Base-by-base conservation (phyloP, 2,329 filamentous ascomycete species). In the Microcera coccophila region DNA sequence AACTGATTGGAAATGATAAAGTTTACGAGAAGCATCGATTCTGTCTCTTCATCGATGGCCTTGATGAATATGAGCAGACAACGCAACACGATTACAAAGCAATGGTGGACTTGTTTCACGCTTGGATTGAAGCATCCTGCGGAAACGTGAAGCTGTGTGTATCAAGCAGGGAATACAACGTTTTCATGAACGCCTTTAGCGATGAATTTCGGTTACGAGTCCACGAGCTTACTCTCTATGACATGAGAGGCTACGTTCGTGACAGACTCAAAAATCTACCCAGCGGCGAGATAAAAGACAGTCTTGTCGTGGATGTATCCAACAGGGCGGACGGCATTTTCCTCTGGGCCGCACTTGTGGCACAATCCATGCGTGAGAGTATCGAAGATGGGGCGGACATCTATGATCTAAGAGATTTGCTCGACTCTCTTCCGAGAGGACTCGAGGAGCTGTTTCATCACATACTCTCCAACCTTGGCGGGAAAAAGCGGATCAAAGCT, bases 81-180 rank as follows among this genome's bases (percentile, higher is more conserved):
- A 17, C 38, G 1, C 18, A 42, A 2, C 38, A 50, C 5, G 22
- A 54, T 4, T 41, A 44, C 7, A 19, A 29, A 3, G 28, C 36
- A 28, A 28, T 2, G 33, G 14, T 4, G n/a, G 54, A 2, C n/a
- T 47, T 1, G 24, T 15, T 2, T 36, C 22, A 3, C n/a, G 22
- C 1, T 22, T 28, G 24, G 24, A 9, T 14, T 9, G 24, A 14
- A 9, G 9, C 14, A 9, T 28, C 14, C 24, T 14, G 9, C 9
- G 24, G 14, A 28, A 28, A 50, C 32, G 41, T 62, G 38, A 67
- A 67, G 32, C 15, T 63, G 2, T 57, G 61, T n/a, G 40, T 62
- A 1, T 57, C 62, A 1, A 65, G 61, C 31, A 47, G 63, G 9
- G 59, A 61, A 1, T 59, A 55, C 47, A 20, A 34, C 4, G 53